phyloP scores from a whole-genome alignment of 345 rosid species.

The Brassica carinata region DNA sequence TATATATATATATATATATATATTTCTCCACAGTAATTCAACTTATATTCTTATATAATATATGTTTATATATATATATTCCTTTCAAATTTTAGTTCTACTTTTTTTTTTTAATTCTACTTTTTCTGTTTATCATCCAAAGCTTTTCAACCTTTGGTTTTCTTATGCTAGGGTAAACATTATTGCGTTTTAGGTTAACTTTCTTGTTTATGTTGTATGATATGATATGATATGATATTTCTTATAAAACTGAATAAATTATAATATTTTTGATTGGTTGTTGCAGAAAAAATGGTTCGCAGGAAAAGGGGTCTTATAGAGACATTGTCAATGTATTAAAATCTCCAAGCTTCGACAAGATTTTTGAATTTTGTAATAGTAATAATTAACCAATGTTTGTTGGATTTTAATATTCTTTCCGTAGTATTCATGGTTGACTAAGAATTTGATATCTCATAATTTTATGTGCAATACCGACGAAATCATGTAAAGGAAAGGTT shows the following conservation, averaged over 20 bases:
- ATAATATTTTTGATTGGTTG: slow-evolving; percentile 13
- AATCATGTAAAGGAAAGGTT: slow-evolving; percentile 15
- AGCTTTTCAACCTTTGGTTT: neutral
- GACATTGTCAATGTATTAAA: slow-evolving; percentile 2
- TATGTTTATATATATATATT: neutral
- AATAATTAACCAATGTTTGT: neutral
- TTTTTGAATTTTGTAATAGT: neutral
- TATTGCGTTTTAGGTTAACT: neutral
- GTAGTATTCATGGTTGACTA: slow-evolving; percentile 21
- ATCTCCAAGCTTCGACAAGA: neutral
- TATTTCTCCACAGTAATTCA: neutral
- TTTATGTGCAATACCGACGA: slow-evolving; percentile 2
- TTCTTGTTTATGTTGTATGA: neutral
- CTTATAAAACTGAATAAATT: neutral
- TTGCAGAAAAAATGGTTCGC: slow-evolving; percentile 9
- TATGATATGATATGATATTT: neutral
- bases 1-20: neutral
- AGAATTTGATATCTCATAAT: neutral
- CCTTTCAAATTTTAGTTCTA: neutral
- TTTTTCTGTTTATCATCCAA: neutral
- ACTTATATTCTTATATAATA: neutral
- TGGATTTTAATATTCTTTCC: neutral
- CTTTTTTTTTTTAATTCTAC: neutral
- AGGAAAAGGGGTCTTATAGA: neutral
- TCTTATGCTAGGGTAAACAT: neutral